These are phyloP conservation scores for Solanum tacnaense DNA, from an alignment of 257 asterid species.

Conservation along the genomic window DNA sequence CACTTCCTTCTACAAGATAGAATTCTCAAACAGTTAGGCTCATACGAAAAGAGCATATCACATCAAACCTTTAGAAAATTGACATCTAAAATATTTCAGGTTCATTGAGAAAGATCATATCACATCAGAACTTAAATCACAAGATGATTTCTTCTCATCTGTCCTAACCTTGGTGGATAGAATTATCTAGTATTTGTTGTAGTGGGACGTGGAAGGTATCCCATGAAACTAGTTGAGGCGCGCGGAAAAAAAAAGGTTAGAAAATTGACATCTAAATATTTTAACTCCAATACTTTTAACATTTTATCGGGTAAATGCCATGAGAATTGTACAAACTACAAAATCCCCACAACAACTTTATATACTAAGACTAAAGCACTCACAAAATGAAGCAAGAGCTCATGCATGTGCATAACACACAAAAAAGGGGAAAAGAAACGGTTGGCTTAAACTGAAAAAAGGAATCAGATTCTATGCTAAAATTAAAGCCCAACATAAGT, in stretches of 20 bases:
- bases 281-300: neutral
- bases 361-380: neutral
- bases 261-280: neutral
- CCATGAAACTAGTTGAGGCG: neutral
- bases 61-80: neutral
- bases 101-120: neutral
- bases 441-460: neutral
- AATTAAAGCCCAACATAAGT: constrained; percentile 1
- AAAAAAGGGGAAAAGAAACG: constrained; percentile 1
- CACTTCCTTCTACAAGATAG: constrained; percentile 4
- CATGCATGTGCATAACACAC: neutral
- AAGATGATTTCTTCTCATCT: neutral
- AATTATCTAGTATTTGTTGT: neutral
- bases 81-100: neutral
- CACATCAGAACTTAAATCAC: neutral
- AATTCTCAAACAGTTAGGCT: neutral
- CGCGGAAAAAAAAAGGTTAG: neutral
- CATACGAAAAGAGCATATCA: neutral
- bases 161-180: neutral
- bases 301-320: neutral
- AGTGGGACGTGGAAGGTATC: neutral
- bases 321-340: neutral
- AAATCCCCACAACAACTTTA: neutral
- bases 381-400: neutral
- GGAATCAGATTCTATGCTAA: constrained; percentile 31